These are phyloP conservation scores for Coccinonectria pachysandricola DNA, from an alignment of 2,329 filamentous ascomycete species.

Conservation along the genomic window DNA sequence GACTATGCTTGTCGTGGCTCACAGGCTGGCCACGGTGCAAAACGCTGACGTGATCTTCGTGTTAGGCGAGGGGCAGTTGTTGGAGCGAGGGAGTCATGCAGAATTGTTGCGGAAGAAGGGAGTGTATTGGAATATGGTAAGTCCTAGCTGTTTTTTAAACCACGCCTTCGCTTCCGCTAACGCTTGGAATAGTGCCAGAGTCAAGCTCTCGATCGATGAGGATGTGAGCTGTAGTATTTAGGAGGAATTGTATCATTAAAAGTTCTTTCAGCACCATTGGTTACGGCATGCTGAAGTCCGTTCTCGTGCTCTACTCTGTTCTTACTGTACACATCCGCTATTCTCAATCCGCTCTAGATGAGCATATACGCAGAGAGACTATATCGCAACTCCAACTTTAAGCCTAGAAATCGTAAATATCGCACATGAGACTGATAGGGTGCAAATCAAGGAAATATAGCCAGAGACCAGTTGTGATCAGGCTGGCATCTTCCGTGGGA, in stretches of 20 bases:
- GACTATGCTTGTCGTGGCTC: constrained; percentile 68
- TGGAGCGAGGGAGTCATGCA: constrained; percentile 43
- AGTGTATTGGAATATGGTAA: constrained; percentile 49
- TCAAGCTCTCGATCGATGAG: constrained; percentile 43
- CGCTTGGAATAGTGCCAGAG: constrained; percentile 41
- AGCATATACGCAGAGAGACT: no score
- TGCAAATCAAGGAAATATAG: no score
- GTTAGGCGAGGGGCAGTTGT: constrained; percentile 51
- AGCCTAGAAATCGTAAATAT: no score
- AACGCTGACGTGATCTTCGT: constrained; percentile 75
- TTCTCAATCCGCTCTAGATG: no score
- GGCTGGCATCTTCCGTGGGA: no score
- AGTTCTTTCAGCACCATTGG: constrained; percentile 1
- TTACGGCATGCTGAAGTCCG: no score
- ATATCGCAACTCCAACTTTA: no score
- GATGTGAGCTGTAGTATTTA: not conserved
- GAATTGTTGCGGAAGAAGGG: constrained; percentile 42
- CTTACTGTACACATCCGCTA: no score
- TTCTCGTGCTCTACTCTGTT: no score
- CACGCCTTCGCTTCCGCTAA: no score
- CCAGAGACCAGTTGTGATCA: no score
- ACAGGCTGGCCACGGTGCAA: constrained; percentile 66
- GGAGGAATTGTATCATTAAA: not conserved
- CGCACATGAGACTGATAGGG: no score
- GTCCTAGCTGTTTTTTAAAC: constrained; percentile 13